Base-by-base conservation (phyloP, 23 red algal genomes). In the Gracilaria vermiculophylla region DNA sequence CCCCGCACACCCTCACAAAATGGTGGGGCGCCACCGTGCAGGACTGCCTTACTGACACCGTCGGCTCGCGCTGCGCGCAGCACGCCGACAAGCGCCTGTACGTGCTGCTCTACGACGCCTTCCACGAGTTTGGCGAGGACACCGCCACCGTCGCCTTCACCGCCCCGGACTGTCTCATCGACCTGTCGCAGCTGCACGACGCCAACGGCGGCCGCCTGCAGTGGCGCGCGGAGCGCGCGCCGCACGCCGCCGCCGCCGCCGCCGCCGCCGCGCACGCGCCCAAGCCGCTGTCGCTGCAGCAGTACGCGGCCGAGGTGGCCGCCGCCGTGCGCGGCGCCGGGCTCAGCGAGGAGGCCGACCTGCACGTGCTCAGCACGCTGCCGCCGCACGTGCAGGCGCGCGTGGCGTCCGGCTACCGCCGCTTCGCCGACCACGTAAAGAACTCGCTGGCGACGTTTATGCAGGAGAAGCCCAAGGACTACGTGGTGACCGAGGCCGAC, bases 11-110 rank as follows among this genome's bases (percentile, higher is more conserved):
- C 5, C 35, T 83, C 49, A 69, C 47, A 17, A 48, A 70, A 62
- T 88, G 84, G 84, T 88, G 84, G 84, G 84, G 84, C 8, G 84
- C 84, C 9, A 69, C 69, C 2, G 53, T 88, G 9, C 84, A 88
- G 69, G 84, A 76, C 40, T 77, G 84, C 29, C 21, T 53, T 14
- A 77, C 1, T 6, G 84, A 88, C 20, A 48, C 36, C 9, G 43
- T 70, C 42, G 66, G 67, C 10, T 40, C 52, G 43, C 16, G 50
- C 3, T 43, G 53, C 19, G 32, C 48, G 7, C 65, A 73, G 34
- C 53, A 77, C 34, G 44, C 84, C 13, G 54, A 62, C 1, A 58
- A 29, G 21, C 31, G 36, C 5, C 48, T 88, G 29, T 40, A 78
- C 24, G 43, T 77, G 3, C 24, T 88, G 31, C 84, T 76, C 10